These are phyloP conservation scores for Candida sp. DNA, from an alignment of 1,139 yeast species.

Conservation along the genomic window DNA sequence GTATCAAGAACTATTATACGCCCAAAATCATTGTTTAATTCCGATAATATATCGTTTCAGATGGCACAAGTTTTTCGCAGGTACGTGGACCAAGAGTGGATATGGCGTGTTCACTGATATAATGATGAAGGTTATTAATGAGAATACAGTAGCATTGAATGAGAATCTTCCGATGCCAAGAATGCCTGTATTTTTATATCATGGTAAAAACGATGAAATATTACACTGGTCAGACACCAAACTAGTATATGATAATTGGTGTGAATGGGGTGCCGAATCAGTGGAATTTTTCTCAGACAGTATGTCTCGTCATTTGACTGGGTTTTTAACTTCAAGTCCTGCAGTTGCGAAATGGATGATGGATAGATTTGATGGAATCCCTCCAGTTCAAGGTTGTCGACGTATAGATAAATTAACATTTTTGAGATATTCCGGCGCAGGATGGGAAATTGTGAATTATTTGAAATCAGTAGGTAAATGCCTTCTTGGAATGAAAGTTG, in stretches of 20 bases:
- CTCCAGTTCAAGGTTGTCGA: constrained; percentile 2
- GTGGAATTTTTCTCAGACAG: constrained; percentile 5
- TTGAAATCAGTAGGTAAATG: neutral
- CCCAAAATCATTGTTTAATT: constrained; percentile 7
- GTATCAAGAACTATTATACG: constrained; percentile 3
- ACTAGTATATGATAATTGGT: constrained; percentile 17
- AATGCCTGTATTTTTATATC: constrained; percentile 23
- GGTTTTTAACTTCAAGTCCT: neutral
- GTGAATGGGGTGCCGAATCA: constrained; percentile 10
- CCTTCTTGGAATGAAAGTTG: neutral
- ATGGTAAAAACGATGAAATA: constrained; percentile 20
- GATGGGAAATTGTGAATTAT: neutral
- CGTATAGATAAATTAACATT: neutral
- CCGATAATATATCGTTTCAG: constrained; percentile 4
- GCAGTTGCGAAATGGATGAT: constrained; percentile 2
- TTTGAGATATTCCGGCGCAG: neutral
- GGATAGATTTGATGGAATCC: constrained; percentile 1
- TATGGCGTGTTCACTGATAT: constrained; percentile 1
- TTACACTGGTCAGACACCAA: constrained; percentile 17
- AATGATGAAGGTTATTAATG: constrained; percentile 8
- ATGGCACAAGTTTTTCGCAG: constrained; percentile 10
- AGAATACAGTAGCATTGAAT: constrained; percentile 9
- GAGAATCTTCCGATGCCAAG: constrained; percentile 14
- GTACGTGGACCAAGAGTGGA: constrained; percentile 6
- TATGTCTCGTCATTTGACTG: constrained; percentile 1